Evolutionary conservation across 805 yeast genomes (phyloP).

Genomic region (Saturnispora saitoi): DNA sequence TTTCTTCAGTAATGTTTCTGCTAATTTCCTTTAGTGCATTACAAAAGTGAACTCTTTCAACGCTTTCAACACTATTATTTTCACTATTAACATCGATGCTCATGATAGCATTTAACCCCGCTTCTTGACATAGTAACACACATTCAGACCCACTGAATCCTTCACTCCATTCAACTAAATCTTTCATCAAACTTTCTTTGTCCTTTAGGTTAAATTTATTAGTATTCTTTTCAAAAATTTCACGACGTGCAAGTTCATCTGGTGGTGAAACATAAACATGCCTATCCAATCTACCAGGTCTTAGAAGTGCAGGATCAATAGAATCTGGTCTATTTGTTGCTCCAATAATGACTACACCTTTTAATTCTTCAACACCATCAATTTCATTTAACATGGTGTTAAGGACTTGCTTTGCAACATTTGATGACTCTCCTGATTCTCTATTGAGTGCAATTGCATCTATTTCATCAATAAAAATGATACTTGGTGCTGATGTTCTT

Average conservation of each 20-base stretch:
- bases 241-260: constrained; percentile 67
- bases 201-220: constrained; percentile 49
- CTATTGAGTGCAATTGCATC: constrained; percentile 86
- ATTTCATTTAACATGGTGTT: constrained; percentile 90
- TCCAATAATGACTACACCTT: constrained; percentile 89
- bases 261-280: constrained; percentile 93
- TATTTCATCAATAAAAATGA: constrained; percentile 92
- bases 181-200: constrained; percentile 31
- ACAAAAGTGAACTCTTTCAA: constrained; percentile 38
- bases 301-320: constrained; percentile 82
- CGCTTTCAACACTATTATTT: constrained; percentile 37
- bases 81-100: constrained; percentile 47
- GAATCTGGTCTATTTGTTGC: constrained; percentile 95
- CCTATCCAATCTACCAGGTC: constrained; percentile 95
- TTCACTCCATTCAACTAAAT: constrained; percentile 56
- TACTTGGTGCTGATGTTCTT: constrained; percentile 87
- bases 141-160: constrained; percentile 98
- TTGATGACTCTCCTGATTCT: constrained; percentile 49
- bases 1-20: constrained; percentile 74
- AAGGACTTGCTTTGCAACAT: constrained; percentile 75
- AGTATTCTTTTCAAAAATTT: constrained; percentile 67
- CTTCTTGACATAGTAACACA: constrained; percentile 85
- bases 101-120: constrained; percentile 91
- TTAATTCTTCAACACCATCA: constrained; percentile 93
- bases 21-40: constrained; percentile 61